Evolutionary conservation across 2,329 filamentous ascomycete species (phyloP), one percentile per base, ranked within the genome.

Genomic region (Claviceps monticola): DNA sequence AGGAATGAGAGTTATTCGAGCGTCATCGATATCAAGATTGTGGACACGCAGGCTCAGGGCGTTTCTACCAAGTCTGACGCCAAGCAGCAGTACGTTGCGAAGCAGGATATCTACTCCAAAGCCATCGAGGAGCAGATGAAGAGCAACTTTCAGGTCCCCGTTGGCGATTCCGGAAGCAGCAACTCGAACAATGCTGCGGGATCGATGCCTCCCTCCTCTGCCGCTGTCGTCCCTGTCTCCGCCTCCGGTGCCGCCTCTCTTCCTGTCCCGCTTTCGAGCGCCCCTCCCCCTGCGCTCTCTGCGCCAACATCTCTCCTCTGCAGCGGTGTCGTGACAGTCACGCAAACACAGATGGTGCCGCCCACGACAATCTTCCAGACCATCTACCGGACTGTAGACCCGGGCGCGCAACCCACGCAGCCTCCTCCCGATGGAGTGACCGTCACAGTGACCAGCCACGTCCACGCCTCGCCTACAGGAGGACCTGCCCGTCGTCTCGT

Each of bases 91-190:
- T 75, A 67, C 54, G 57, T 63, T 48, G 53, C 62, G 2, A 59
- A 67, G 44, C 67, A 70, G 53, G 64, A 73, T 58, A 63, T 71
- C 51, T 70, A 70, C 60, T 62, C 60, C 51, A 68, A 67, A 26
- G 75, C 70, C 45, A 70, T 77, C 55, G 59, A 68, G 53, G 59
- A 59, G 4, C 74, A 78, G 64, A 70, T 77, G 61, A 54, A 56
- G 37, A 69, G 64, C 55, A 67, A 69, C 59, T 78, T 71, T 57
- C 63, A 71, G 49, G 72, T 78, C 51, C 57, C 64, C 37, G 64
- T 74, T 21, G 59, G 64, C 39, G 61, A 53, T 43, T 43, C 53
- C 16, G 52, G 58, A 11, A 56, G 56, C 13, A 54, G 37, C 41
- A 38, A 26, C 16, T 51, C 57, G 5, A 56, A 56, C 11, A 54